phyloP scores from a whole-genome alignment of 208 protist genomes.

The Naegleria gruberi region DNA sequence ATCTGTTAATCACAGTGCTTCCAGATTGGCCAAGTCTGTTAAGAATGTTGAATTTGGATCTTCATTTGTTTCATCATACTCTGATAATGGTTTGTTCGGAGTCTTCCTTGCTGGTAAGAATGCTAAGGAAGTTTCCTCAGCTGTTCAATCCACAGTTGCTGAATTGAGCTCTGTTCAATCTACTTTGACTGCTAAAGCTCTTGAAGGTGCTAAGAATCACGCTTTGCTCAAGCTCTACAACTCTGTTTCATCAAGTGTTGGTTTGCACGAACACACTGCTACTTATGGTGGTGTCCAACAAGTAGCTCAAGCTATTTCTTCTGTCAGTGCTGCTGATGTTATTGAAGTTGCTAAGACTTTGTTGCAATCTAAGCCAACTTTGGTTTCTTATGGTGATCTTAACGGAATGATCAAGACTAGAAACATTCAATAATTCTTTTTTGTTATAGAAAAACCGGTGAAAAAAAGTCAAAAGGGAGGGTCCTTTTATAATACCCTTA shows the following conservation, averaged over 20 bases:
- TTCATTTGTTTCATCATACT: slow-evolving; percentile 12
- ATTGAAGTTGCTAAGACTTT: neutral
- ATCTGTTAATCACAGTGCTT: neutral
- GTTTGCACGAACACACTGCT: neutral
- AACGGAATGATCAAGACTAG: neutral
- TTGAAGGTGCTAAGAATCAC: neutral
- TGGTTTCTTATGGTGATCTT: neutral
- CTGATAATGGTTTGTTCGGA: slow-evolving; percentile 17
- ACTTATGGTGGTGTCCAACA: neutral
- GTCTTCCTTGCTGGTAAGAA: neutral
- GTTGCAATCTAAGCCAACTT: slow-evolving; percentile 1
- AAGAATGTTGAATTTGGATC: neutral
- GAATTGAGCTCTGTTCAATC: neutral
- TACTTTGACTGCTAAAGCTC: neutral
- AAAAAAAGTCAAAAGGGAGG: neutral
- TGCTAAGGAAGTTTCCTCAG: neutral
- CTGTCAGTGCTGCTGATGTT: neutral
- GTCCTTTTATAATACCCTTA: neutral
- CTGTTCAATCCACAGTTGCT: neutral
- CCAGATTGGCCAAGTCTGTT: neutral
- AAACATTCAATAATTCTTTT: neutral
- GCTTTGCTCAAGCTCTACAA: neutral
- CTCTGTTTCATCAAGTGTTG: neutral
- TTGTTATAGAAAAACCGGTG: neutral
- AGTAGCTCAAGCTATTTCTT: neutral